Evolutionary conservation across 2,329 filamentous ascomycete species (phyloP).

Genomic region (Pseudocercospora crystallina): DNA sequence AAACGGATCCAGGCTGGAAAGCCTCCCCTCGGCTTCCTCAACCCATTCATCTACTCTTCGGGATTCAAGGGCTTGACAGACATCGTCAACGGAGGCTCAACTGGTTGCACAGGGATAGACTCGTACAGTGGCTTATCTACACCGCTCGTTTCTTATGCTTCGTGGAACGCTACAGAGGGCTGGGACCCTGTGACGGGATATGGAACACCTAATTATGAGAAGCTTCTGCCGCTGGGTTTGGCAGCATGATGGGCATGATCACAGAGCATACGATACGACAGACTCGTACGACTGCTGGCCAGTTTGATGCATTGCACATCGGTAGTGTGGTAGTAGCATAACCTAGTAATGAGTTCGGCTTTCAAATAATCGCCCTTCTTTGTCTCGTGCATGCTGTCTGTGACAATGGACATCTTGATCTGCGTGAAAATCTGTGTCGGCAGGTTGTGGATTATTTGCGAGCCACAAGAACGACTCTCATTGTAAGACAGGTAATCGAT

Average conservation of each 20-base stretch:
- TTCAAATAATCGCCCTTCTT: too few relatives aligned
- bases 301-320: too few relatives aligned
- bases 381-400: too few relatives aligned
- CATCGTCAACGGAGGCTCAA: constrained; percentile 39
- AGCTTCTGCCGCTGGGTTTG: constrained; percentile 18
- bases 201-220: constrained; percentile 33
- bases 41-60: constrained; percentile 57
- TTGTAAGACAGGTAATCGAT: too few relatives aligned
- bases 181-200: constrained; percentile 37
- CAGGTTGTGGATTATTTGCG: too few relatives aligned
- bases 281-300: too few relatives aligned
- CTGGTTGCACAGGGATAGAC: constrained; percentile 41
- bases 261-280: too few relatives aligned
- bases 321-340: too few relatives aligned
- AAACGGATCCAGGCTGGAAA: constrained; percentile 41
- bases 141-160: constrained; percentile 4
- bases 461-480: too few relatives aligned
- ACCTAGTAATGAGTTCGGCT: too few relatives aligned
- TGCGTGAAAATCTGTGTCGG: too few relatives aligned
- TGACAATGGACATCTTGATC: too few relatives aligned
- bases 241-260: neutral
- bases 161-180: constrained; percentile 29
- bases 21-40: constrained; percentile 56
- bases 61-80: constrained; percentile 53
- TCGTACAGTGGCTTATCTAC: constrained; percentile 20